Evolutionary conservation across 768 basidiomycete genomes (phyloP), one percentile per base, ranked within the genome.

Genomic region (Boletus huronensis): DNA sequence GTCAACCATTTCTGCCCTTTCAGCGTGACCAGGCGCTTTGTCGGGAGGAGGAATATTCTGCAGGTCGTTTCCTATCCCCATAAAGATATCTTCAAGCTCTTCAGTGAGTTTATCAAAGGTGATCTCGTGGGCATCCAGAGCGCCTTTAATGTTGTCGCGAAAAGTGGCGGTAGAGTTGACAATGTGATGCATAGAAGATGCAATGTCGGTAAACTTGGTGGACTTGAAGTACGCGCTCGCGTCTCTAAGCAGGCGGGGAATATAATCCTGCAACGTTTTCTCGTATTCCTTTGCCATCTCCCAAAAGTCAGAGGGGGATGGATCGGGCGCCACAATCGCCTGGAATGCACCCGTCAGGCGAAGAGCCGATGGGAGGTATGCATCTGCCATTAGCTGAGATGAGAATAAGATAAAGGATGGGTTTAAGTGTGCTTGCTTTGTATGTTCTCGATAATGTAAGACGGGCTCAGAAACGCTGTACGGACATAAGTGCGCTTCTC

Each of bases 11-110:
- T 48, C 36, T 3, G 5, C 35, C 10, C 59, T 54, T 40, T 53
- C 50, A 0, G 47, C 29, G 7, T 55, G 59, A 3, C 52, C 29
- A 3, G 62, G 42, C 3, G 49, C 52, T 23, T 53, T 51, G 23
- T 48, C 28, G 0, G 48, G 44, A 11, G 34, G 4, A 14, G 48
- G 46, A 9, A 43, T 49, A 3, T 46, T 53, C 41, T 51, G 16
- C 19, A 64, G 14, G 6, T 60, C 38, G 3, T 45, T 4, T 21
- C 44, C 42, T 2, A 52, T 54, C 6, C 0, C 11, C 56, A 31
- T 52, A 17, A 61, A 64, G 2, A 53, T n/a, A 1, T 7, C 10
- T n/a, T 61, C 59, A 5, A 61, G 62, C 9, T 64, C 62, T 8
- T 28, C 2, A 0, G 55, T 49, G 31, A 64, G 23, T 0, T 23